Evolutionary conservation across 116 monocot species (phyloP), one percentile per base, ranked within the genome.

Genomic region (Posidonia oceanica): DNA sequence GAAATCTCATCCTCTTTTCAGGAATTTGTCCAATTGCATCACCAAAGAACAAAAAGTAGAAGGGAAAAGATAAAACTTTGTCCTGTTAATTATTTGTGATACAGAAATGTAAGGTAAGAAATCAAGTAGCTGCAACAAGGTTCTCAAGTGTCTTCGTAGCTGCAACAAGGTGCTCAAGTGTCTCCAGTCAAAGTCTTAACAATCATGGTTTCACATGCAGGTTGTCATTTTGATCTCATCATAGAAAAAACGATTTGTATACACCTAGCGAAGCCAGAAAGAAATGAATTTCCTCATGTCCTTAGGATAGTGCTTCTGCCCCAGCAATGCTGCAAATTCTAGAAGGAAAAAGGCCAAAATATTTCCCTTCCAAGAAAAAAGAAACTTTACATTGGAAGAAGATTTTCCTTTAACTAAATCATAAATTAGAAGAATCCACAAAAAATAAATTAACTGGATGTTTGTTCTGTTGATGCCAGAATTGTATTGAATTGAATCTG

Each of bases 191-290:
- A 29, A 42, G 42, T 42, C 8, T 42, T 2, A 4, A 42, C 42
- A 42, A 42, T 42, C 3, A 42, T 42, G 42, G 44, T 48, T 48
- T 7, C 12, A 48, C 7, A 48, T 14, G 61, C 4, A 61, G 10
- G 11, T 29, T 29, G 23, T 36, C 21, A 14, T 21, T 61, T 58
- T 29, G 21, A 61, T 39, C 37, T 64, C 18, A 41, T 41, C 17
- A 42, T 48, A 48, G 11, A 48, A 48, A n/a, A 64, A 64, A 64
- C 10, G 39, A 64, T 41, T 64, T 64, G 64, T 64, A 40, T 64
- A 64, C 64, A 64, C 36, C 36, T 5, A 40, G 17, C 16, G 16
- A 64, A 42, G 64, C 36, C 4, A 61, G 41, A 64, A 64, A 64
- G 16, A 64, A 39, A 14, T 40, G 39, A 18, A 64, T 40, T 39